phyloP scores from a whole-genome alignment of 192 early-diverging fungal genomes.

The Lobosporangium transversale region DNA sequence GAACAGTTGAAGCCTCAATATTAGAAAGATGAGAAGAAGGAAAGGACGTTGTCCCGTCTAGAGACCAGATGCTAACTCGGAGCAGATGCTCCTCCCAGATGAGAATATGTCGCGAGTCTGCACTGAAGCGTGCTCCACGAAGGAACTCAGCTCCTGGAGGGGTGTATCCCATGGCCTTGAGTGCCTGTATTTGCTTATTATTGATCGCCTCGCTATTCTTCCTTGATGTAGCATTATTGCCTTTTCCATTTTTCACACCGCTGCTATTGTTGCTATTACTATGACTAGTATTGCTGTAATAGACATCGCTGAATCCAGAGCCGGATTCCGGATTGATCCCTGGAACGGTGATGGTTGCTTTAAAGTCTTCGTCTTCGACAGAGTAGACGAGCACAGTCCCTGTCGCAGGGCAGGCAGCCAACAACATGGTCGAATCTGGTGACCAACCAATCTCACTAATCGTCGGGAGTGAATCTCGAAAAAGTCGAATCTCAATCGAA shows the following conservation, averaged over 20 bases:
- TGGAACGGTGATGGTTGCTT: constrained; percentile 33
- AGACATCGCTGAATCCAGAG: not conserved
- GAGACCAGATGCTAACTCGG: constrained; percentile 42
- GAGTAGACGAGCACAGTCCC: constrained; percentile 65
- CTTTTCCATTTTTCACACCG: not conserved
- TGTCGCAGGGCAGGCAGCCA: constrained; percentile 59
- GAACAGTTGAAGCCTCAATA: not conserved
- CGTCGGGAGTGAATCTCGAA: constrained; percentile 36
- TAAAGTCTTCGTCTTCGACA: constrained; percentile 60
- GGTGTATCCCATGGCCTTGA: constrained; percentile 26
- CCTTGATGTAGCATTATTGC: no score
- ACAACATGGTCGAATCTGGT: constrained; percentile 67
- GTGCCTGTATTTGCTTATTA: constrained; percentile 51
- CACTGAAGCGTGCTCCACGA: constrained; percentile 37
- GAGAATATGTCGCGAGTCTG: constrained; percentile 49
- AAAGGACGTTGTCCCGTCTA: constrained; percentile 18
- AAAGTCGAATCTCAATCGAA: constrained; percentile 66
- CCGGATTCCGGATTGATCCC: constrained; percentile 11
- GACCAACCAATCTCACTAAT: constrained; percentile 70
- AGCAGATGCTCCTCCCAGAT: constrained; percentile 44
- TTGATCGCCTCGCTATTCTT: constrained; percentile 41
- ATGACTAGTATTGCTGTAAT: constrained; percentile 4
- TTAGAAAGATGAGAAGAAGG: not conserved
- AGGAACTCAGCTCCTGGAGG: constrained; percentile 31
- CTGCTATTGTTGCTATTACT: constrained; percentile 52